Evolutionary conservation across 768 basidiomycete genomes (phyloP), one percentile per base, ranked within the genome.

Genomic region (Sporobolomyces pararoseus): DNA sequence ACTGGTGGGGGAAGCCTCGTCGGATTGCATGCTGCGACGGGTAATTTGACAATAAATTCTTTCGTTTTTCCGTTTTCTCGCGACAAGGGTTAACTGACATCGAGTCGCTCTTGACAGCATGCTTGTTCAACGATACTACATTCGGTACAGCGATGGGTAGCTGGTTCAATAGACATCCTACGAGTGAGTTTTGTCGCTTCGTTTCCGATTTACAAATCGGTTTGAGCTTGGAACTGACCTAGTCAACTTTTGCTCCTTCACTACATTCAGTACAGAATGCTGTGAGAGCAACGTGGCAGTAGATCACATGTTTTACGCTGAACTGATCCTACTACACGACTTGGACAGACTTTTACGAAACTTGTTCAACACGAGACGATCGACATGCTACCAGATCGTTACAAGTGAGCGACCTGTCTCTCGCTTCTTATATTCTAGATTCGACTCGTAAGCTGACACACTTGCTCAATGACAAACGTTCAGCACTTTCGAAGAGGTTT

Each of bases 1-100:
- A 75, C 76, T n/a, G 76, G 71, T 0, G 80, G 80, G 31, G 81
- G 81, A 0, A 76, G 68, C 2, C 78, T 79, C 47, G 73, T 78
- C 13, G 80, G 79, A 10, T 75, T 81, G 7, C 81, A 82, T 59
- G 73, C 79, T 21, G 80, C 76, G 4, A 76, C 76, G 4, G 58
- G 42, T 47, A n/a, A 60, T 4, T n/a, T n/a, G n/a, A n/a, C n/a
- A n/a, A n/a, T n/a, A n/a, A n/a, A n/a, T n/a, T n/a, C n/a, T n/a
- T n/a, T n/a, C n/a, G n/a, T 21, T 47, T 44, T 60, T 23, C 19
- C 44, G 12, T 31, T 44, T 60, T 27, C 25, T 58, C 37, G 12
- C 16, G 10, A 10, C 5, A 21, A 3, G 35, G 10, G 12, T 19
- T 16, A 58, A 7, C 39, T 58, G 57, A 58, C 10, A 25, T n/a